These are phyloP conservation scores for Cladosporium sp. DNA, from an alignment of 2,329 filamentous ascomycete genomes.

Conservation along the genomic window DNA sequence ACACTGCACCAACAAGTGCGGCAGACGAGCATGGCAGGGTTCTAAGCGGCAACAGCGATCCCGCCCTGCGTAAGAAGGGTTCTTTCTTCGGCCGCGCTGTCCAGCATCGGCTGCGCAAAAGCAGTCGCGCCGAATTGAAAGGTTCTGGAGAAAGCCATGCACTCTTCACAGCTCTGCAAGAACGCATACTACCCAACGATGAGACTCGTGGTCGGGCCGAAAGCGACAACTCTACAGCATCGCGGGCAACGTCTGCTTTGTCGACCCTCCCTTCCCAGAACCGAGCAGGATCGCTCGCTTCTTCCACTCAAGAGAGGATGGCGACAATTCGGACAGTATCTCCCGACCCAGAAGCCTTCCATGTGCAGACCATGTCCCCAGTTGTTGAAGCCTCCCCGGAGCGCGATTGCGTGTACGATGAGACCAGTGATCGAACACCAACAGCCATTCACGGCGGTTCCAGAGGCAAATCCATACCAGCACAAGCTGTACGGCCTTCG, in stretches of 20 bases:
- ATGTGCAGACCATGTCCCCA: constrained; percentile 22
- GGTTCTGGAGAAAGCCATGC: constrained; percentile 51
- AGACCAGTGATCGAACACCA: not conserved
- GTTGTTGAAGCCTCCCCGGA: constrained; percentile 20
- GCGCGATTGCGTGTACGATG: not conserved
- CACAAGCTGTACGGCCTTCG: constrained; percentile 30
- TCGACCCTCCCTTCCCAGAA: constrained; percentile 22
- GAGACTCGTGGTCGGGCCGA: not conserved
- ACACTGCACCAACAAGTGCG: constrained; percentile 8
- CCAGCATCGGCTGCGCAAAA: constrained; percentile 23
- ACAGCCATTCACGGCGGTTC: not conserved
- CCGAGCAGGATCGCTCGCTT: not conserved
- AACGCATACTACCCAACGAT: constrained; percentile 41
- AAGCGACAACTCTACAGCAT: constrained; percentile 31
- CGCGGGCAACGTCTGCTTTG: constrained; percentile 25
- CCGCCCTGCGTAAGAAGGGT: constrained; percentile 24
- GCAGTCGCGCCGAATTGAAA: constrained; percentile 26
- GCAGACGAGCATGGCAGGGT: constrained; percentile 14
- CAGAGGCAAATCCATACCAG: not conserved
- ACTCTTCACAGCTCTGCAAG: constrained; percentile 58
- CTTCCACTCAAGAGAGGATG: constrained; percentile 10
- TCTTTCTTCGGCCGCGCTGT: constrained; percentile 30
- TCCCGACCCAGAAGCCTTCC: constrained; percentile 18
- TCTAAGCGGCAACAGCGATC: constrained; percentile 16
- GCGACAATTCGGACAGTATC: constrained; percentile 26